These are phyloP conservation scores for Daedaleopsis nitida DNA, from an alignment of 768 basidiomycete genomes.

Conservation along the genomic window DNA sequence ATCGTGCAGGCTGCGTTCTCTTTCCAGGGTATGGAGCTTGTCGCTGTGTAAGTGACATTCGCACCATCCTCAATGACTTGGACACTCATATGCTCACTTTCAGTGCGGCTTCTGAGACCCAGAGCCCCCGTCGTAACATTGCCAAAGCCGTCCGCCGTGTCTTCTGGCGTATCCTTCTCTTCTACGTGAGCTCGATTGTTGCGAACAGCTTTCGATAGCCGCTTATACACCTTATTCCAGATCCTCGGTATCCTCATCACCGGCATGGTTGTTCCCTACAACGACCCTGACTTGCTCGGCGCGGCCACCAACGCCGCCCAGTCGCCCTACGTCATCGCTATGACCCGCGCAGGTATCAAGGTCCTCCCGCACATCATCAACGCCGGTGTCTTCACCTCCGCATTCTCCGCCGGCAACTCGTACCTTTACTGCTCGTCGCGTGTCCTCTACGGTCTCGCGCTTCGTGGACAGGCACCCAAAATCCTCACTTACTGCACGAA, in stretches of 20 bases:
- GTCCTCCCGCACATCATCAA: slow-evolving; percentile 59
- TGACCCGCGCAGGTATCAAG: slow-evolving; percentile 70
- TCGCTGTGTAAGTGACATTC: slow-evolving; percentile 53
- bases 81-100: background rate
- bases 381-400: slow-evolving; percentile 67
- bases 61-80: too few species aligned
- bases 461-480: slow-evolving; percentile 40
- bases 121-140: slow-evolving; percentile 79
- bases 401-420: slow-evolving; percentile 73
- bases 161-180: slow-evolving; percentile 78
- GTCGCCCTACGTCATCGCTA: slow-evolving; percentile 86
- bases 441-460: slow-evolving; percentile 41
- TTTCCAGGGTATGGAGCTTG: slow-evolving; percentile 76
- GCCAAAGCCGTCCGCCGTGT: slow-evolving; percentile 74
- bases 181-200: slow-evolving; percentile 53
- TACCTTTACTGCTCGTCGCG: slow-evolving; percentile 56
- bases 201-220: too few species aligned
- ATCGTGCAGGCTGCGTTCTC: slow-evolving; percentile 68
- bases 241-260: slow-evolving; percentile 72
- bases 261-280: slow-evolving; percentile 77
- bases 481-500: slow-evolving; percentile 51
- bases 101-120: slow-evolving; percentile 75
- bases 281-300: slow-evolving; percentile 55
- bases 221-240: slow-evolving; percentile 29
- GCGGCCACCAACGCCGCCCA: slow-evolving; percentile 65